Evolutionary conservation across 176 grass and related monocot species (phyloP).

Genomic region (Oryza officinalis): DNA sequence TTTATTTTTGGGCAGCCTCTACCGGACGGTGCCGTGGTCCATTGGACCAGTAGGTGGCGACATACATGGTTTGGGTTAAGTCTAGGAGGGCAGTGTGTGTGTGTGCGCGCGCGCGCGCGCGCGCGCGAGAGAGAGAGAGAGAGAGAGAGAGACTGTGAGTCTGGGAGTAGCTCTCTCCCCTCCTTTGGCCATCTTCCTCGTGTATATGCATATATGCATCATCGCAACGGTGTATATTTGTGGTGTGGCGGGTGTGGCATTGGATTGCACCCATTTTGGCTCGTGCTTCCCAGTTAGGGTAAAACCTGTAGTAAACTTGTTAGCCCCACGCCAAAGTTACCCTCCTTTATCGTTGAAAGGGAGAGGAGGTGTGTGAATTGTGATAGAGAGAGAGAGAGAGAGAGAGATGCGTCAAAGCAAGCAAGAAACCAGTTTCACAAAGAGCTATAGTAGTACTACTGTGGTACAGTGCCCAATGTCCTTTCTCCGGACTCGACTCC

Average conservation of each 20-base stretch:
- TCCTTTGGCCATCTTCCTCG: constrained; percentile 19
- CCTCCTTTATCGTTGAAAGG: constrained; percentile 39
- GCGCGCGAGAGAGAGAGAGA: no score
- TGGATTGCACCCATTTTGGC: constrained; percentile 43
- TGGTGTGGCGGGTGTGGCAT: constrained; percentile 28
- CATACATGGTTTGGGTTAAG: constrained; percentile 53
- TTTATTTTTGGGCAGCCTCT: constrained; percentile 48
- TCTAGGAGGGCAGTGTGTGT: constrained; percentile 29
- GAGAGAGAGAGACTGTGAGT: background rate
- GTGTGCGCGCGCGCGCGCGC: no score
- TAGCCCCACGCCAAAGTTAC: constrained; percentile 41
- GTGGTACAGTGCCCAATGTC: background rate
- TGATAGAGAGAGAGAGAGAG: constrained; percentile 20
- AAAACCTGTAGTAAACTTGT: constrained; percentile 51
- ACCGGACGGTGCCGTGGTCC: constrained; percentile 33
- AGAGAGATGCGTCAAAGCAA: constrained; percentile 38
- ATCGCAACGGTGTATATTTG: constrained; percentile 35
- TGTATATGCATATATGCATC: constrained; percentile 30
- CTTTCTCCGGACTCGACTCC: constrained; percentile 33
- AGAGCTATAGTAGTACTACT: constrained; percentile 35
- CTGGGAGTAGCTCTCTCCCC: background rate
- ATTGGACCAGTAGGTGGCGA: constrained; percentile 43
- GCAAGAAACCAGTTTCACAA: constrained; percentile 43
- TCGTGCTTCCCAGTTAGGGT: constrained; percentile 53
- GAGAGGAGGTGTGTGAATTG: background rate